Percentiles rank a stretch among this genome's conserved stretches.
Conservation (phyloP, 768 basidiomycete species). For the Mycena metata region DNA sequence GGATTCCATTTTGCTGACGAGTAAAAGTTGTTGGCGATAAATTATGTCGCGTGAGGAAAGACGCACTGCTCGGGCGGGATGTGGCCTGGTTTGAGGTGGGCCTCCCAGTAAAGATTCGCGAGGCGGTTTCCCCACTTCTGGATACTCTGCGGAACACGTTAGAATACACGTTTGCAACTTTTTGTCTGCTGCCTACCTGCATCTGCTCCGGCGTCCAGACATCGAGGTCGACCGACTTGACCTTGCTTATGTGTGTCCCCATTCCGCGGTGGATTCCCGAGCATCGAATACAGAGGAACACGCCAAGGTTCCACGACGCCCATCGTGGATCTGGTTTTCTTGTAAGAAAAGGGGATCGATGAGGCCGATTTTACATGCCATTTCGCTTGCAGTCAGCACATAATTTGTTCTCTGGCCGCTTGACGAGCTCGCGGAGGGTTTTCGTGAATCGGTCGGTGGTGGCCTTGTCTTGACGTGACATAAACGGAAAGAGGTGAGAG, state of each 20-base stretch:
- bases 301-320: constrained; percentile 98
- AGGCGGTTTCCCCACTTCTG: constrained; percentile 95
- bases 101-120: constrained; percentile 98
- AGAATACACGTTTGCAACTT: neutral
- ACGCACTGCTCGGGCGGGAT: constrained; percentile 94
- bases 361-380: constrained; percentile 64
- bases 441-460: constrained; percentile 85
- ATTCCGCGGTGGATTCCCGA: constrained; percentile 97
- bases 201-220: constrained; percentile 99
- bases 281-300: constrained; percentile 96
- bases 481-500: constrained; percentile 40
- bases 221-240: constrained; percentile 98
- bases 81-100: constrained; percentile 92
- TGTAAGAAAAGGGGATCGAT: constrained; percentile 24
- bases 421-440: constrained; percentile 89
- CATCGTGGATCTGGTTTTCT: constrained; percentile 87
- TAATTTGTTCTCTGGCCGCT: constrained; percentile 90
- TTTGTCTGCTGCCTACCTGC: constrained; percentile 64
- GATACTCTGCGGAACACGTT: constrained; percentile 52
- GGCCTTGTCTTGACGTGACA: constrained; percentile 82
- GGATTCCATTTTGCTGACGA: constrained; percentile 92
- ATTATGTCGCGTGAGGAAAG: constrained; percentile 4
- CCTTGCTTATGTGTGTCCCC: constrained; percentile 98
- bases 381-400: constrained; percentile 98
- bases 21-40: neutral